Conservation (phyloP, 768 basidiomycete species). For the Strobilomyces dryophilus region DNA sequence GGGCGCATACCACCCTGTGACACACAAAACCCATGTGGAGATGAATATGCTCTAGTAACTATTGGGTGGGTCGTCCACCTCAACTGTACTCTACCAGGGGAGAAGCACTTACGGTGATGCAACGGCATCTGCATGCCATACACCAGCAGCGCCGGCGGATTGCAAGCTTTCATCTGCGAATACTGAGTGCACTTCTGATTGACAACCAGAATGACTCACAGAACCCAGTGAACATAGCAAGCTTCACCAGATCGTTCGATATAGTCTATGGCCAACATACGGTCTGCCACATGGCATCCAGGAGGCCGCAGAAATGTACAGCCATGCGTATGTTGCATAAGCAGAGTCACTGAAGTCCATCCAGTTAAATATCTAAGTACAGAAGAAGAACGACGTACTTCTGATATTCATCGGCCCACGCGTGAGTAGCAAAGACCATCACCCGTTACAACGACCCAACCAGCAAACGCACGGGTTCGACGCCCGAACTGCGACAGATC, state of each 20-base stretch:
- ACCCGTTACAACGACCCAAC: slow-evolving; percentile 59
- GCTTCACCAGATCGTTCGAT: slow-evolving; percentile 76
- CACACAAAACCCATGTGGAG: slow-evolving; percentile 71
- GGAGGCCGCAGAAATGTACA: slow-evolving; percentile 71
- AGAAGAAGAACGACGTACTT: slow-evolving; percentile 40
- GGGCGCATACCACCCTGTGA: slow-evolving; percentile 60
- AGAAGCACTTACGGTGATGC: slow-evolving; percentile 49
- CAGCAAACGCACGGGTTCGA: slow-evolving; percentile 65
- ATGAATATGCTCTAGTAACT: slow-evolving; percentile 68
- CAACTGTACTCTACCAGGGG: neutral
- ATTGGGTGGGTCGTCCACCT: slow-evolving; percentile 1
- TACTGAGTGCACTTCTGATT: neutral
- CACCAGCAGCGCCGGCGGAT: slow-evolving; percentile 69
- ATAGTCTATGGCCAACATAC: slow-evolving; percentile 82
- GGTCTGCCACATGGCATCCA: slow-evolving; percentile 86
- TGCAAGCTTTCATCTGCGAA: slow-evolving; percentile 65
- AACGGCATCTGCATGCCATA: slow-evolving; percentile 68
- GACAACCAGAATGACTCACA: slow-evolving; percentile 46
- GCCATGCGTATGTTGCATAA: slow-evolving; percentile 52
- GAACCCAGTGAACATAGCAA: slow-evolving; percentile 78
- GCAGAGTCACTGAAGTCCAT: slow-evolving; percentile 57
- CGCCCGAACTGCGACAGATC: slow-evolving; percentile 54
- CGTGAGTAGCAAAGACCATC: slow-evolving; percentile 66
- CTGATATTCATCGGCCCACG: slow-evolving; percentile 77
- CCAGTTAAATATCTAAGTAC: neutral